phyloP scores from a whole-genome alignment of 2,329 filamentous ascomycete species.

The Neofusicoccum sp. region DNA sequence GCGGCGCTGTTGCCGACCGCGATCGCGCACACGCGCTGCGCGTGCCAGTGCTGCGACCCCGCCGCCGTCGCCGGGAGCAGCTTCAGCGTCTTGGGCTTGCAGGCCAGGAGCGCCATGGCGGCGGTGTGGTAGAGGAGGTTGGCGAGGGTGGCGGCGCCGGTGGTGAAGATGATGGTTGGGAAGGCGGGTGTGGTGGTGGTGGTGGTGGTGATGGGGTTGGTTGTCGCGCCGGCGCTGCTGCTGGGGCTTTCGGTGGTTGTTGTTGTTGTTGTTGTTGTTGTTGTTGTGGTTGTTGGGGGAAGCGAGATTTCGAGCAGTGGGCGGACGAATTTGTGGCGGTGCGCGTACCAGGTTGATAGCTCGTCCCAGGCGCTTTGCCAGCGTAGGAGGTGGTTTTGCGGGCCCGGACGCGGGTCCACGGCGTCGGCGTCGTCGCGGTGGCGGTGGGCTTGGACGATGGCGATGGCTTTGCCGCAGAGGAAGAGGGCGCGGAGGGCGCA shows the following conservation, averaged over 20 bases:
- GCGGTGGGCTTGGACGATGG: slow-evolving; percentile 4
- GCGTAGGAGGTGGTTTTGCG: slow-evolving; percentile 26
- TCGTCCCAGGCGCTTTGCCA: slow-evolving; percentile 28
- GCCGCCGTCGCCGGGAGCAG: slow-evolving; percentile 34
- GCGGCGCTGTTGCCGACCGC: slow-evolving; percentile 48
- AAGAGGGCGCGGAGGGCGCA: not conserved
- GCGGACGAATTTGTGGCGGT: slow-evolving; percentile 30
- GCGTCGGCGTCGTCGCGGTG: not conserved
- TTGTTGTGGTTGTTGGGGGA: not conserved
- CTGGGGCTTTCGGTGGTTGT: not conserved
- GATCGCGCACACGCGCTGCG: slow-evolving; percentile 54
- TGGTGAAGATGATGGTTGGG: slow-evolving; percentile 51
- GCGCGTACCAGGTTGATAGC: slow-evolving; percentile 29
- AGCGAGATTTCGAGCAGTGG: slow-evolving; percentile 37
- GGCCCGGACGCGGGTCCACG: slow-evolving; percentile 24
- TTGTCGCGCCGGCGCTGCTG: slow-evolving; percentile 16
- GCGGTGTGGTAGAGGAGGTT: slow-evolving; percentile 62
- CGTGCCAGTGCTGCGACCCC: slow-evolving; percentile 53
- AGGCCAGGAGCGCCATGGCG: slow-evolving; percentile 55
- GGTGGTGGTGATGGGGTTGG: too few relatives aligned
- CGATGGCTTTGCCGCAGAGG: slow-evolving; percentile 1
- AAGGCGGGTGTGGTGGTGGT: slow-evolving; percentile 27
- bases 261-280: not conserved
- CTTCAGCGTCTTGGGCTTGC: slow-evolving; percentile 51
- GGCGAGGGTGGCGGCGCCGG: slow-evolving; percentile 46